Evolutionary conservation across 345 rosid species (phyloP), one percentile per base, ranked within the genome.

Genomic region (Citrus medica): DNA sequence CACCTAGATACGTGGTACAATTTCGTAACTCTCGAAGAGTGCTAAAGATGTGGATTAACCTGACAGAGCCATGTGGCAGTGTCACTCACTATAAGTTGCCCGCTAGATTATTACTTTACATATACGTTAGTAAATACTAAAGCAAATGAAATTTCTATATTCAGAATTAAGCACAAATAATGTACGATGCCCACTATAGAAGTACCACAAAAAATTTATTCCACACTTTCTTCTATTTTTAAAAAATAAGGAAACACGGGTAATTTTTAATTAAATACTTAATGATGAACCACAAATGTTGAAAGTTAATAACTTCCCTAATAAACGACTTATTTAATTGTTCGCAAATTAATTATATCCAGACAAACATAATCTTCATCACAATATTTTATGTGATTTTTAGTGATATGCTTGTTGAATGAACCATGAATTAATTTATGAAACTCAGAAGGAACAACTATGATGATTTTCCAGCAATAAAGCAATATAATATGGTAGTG

Each of bases 371-470:
- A 62, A 58, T 24, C 38, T 35, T 74, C 55, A 48, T 24, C 8
- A 10, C 76, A 68, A 53, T 77, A 79, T 76, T 83, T 79, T 79
- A 73, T 76, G 79, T 73, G 79, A 19, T 61, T 67, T 73, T 72
- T 10, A 19, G 46, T 19, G 5, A 14, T 16, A 22, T 28, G 10
- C n/a, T 76, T 55, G 38, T 60, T 28, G 35, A 30, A 73, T 53
- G 30, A 67, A 72, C 40, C 58, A 61, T 72, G 28, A 60, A 68
- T 33, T 73, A 30, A 62, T 68, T 7, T 7, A 69, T 24, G 73
- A 65, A 72, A 69, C 51, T 61, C 66, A 73, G 59, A 12, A 71
- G 7, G 59, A 32, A 24, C 63, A 59, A 48, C 27, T 53, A 66
- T 33, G 82, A 79, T 59, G 30, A 59, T 75, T 56, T 40, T 73